These are phyloP conservation scores for Sclerotinia sclerotiorum DNA, from an alignment of 2,329 filamentous ascomycete species.

Conservation along the genomic window DNA sequence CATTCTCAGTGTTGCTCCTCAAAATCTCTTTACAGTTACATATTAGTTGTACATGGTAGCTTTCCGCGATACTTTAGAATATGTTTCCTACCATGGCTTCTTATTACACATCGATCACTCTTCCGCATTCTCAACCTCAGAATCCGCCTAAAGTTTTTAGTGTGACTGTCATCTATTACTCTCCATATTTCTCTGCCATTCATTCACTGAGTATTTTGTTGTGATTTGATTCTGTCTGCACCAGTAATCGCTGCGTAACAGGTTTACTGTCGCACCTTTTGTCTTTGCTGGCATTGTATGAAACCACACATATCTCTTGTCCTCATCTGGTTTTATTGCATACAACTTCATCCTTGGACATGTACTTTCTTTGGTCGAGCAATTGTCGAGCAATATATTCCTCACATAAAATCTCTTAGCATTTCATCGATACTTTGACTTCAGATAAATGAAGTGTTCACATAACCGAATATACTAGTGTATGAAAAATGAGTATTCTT, in stretches of 20 bases:
- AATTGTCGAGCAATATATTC: not conserved
- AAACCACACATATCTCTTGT: not conserved
- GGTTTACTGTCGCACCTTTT: not conserved
- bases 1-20: too few relatives aligned
- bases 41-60: too few relatives aligned
- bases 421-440: not conserved
- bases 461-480: not conserved
- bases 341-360: not conserved
- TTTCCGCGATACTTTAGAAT: too few relatives aligned
- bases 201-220: too few relatives aligned
- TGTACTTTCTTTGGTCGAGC: not conserved
- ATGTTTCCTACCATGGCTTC: too few relatives aligned
- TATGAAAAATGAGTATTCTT: not conserved
- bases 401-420: not conserved
- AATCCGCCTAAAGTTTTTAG: not conserved
- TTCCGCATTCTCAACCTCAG: not conserved
- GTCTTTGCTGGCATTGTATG: not conserved
- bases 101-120: not conserved
- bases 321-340: not conserved
- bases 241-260: too few relatives aligned
- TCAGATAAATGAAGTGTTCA: not conserved
- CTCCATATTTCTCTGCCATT: too few relatives aligned
- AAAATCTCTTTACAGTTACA: too few relatives aligned
- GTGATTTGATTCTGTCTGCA: too few relatives aligned
- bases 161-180: not conserved